Evolutionary conservation across 768 basidiomycete species (phyloP).

Genomic region (Pulveroboletus ravenelii): DNA sequence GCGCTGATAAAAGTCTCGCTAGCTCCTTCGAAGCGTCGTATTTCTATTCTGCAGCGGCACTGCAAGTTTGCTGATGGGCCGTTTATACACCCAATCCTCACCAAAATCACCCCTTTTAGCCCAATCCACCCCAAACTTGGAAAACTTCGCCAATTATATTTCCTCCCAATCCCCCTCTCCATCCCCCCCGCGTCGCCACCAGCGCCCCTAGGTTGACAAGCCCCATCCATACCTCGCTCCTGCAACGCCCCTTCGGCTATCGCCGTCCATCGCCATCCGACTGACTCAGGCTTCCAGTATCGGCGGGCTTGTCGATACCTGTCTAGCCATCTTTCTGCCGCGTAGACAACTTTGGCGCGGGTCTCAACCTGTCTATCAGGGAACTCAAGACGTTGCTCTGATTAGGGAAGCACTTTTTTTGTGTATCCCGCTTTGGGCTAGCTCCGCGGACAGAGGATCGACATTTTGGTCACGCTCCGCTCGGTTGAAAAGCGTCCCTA

Average conservation of each 20-base stretch:
- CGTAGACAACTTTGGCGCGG: neutral
- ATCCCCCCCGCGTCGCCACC: neutral
- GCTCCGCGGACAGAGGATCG: constrained; percentile 12
- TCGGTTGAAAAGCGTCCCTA: constrained; percentile 5
- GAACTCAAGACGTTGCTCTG: neutral
- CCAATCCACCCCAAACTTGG: constrained; percentile 10
- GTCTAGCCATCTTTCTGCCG: neutral
- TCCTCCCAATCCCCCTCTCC: neutral
- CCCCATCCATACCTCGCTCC: too few species aligned
- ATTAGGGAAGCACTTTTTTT: neutral
- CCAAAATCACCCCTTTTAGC: constrained; percentile 12
- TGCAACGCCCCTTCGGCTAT: constrained; percentile 10
- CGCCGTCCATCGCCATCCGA: constrained; percentile 7
- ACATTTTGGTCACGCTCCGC: constrained; percentile 6
- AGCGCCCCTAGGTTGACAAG: neutral
- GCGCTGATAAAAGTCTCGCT: constrained; percentile 31
- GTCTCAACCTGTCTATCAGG: neutral
- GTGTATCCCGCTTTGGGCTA: neutral
- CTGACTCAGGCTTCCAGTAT: neutral
- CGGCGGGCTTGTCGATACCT: neutral
- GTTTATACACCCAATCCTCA: constrained; percentile 9
- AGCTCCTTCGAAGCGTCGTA: constrained; percentile 29
- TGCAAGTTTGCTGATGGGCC: constrained; percentile 22
- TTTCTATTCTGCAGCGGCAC: constrained; percentile 31
- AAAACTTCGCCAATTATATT: neutral